Conservation (phyloP, 345 rosid genomes). For the Heritiera littoralis region DNA sequence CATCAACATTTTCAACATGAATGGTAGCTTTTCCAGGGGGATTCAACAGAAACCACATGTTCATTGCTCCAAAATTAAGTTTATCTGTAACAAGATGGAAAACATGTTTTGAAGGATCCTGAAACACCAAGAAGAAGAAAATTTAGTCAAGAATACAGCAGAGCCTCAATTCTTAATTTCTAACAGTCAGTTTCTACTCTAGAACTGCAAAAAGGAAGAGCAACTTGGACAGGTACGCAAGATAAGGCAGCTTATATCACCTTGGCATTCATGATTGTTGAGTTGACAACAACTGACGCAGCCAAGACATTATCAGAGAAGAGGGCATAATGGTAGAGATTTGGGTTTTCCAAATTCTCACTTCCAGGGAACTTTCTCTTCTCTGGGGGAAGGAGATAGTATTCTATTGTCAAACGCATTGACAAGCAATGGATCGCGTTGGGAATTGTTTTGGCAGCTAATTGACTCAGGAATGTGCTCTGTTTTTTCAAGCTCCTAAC, state of each 20-base stretch:
- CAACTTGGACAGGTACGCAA: neutral
- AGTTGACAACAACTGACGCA: constrained; percentile 99
- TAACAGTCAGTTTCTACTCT: neutral
- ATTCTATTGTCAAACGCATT: constrained; percentile 93
- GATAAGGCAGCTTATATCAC: constrained; percentile 37
- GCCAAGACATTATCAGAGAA: constrained; percentile 99
- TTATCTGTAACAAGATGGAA: constrained; percentile 96
- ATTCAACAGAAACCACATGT: constrained; percentile 95
- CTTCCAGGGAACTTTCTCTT: constrained; percentile 85
- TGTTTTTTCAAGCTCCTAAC: constrained; percentile 98
- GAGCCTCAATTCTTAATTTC: constrained; percentile 8
- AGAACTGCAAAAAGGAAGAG: neutral
- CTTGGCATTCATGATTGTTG: constrained; percentile 91
- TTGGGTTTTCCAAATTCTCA: constrained; percentile 85
- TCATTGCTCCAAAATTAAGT: constrained; percentile 97
- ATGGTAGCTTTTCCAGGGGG: constrained; percentile 95
- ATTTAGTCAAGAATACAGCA: constrained; percentile 16
- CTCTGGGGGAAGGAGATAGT: constrained; percentile 84
- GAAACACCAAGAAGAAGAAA: constrained; percentile 31
- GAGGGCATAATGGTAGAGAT: constrained; percentile 91
- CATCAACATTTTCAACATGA: constrained; percentile 97
- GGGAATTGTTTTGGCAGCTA: constrained; percentile 98
- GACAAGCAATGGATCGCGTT: constrained; percentile 96
- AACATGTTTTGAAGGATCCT: constrained; percentile 97
- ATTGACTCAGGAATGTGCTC: constrained; percentile 97